Base-by-base conservation (phyloP, 2,329 filamentous ascomycete species). In the Magnaporthales sp. region DNA sequence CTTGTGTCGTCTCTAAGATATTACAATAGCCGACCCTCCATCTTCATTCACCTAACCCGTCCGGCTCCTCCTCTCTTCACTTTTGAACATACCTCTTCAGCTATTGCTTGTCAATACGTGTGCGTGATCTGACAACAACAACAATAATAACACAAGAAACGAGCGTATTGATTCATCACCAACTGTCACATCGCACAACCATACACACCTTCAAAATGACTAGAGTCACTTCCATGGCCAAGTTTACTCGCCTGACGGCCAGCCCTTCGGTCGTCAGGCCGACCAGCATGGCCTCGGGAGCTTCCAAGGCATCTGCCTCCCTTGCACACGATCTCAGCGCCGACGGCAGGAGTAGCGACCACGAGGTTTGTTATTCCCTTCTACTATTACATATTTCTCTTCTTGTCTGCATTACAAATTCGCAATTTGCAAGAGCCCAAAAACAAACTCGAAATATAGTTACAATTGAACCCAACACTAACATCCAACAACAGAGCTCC, bases 181-280 rank as follows among this genome's bases (percentile, higher is more conserved):
- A n/a, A 62, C 24, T n/a, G 11, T 30, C 4, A 4, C 4, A 24
- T 19, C 10, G n/a, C n/a, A 24, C 61, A 15, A 22, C 61, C n/a
- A 19, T 24, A n/a, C 11, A 32, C 29, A 62, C n/a, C 15, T 63
- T n/a, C 61, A 75, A 24, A 67, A 84, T 84, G 79, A 83, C 83
- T 63, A 77, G 83, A 73, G 77, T 85, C 68, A 81, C 82, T 62
- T 81, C 82, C 73, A 75, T 80, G 70, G 74, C 78, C 73, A 84
- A 83, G 76, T 77, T 85, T 72, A 70, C 80, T 70, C 79, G 83
- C 69, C 77, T 84, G 69, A 75, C 77, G 73, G 76, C 80, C 67
- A 76, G 81, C n/a, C 74, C 80, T 26, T 73, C 77, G 26, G 71
- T 75, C 30, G 70, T 74, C 64, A 75, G 75, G 62, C 73, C 75